Conservation (phyloP, 108 stramenopile genomes). For the Skeletonema menzelii region DNA sequence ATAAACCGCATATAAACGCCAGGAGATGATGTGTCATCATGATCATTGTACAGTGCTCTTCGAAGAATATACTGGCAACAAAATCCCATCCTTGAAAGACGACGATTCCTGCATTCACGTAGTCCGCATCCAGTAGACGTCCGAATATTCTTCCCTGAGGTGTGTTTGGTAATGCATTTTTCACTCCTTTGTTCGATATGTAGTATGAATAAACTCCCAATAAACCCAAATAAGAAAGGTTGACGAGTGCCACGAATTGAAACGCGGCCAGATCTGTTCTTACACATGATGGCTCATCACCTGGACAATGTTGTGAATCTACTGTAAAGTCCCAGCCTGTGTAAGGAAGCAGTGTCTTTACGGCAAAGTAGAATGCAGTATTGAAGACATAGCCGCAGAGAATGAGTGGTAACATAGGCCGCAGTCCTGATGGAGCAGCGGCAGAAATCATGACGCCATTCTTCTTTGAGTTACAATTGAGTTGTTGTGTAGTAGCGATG, state of each 20-base stretch:
- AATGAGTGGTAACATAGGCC: constrained; percentile 5
- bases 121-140: constrained; percentile 37
- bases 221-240: constrained; percentile 32
- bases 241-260: constrained; percentile 41
- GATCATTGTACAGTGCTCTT: constrained; percentile 49
- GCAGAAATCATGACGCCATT: background rate
- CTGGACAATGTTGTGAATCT: constrained; percentile 1
- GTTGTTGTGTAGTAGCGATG: background rate
- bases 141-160: constrained; percentile 54
- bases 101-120: constrained; percentile 29
- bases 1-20: constrained; percentile 53
- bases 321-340: background rate
- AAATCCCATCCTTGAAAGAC: constrained; percentile 74
- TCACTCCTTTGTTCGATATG: constrained; percentile 11
- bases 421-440: background rate
- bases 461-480: background rate
- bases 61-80: constrained; percentile 48
- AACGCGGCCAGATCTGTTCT: constrained; percentile 54
- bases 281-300: constrained; percentile 15
- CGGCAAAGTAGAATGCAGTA: constrained; percentile 1
- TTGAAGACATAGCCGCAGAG: constrained; percentile 25
- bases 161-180: constrained; percentile 29
- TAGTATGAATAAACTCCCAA: constrained; percentile 46
- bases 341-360: background rate
- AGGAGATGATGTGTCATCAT: constrained; percentile 68